Evolutionary conservation across 495 filamentous ascomycete species (phyloP).

Genomic region (Staphylotrichum longicolle): DNA sequence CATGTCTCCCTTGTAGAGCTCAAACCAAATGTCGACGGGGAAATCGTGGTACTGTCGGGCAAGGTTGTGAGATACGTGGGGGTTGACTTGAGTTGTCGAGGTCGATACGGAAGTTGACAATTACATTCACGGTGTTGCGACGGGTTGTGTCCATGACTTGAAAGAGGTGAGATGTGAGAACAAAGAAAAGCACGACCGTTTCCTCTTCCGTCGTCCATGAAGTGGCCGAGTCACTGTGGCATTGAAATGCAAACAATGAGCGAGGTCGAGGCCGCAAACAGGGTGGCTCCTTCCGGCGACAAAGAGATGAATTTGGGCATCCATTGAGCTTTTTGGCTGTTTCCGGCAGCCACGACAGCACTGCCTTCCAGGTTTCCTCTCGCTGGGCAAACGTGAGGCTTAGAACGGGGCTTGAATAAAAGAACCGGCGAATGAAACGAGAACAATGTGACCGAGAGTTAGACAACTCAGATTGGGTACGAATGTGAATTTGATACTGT

Average conservation of each 20-base stretch:
- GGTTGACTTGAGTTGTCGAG: no score
- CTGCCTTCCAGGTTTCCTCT: background rate
- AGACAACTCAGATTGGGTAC: no score
- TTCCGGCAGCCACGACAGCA: conserved; percentile 16
- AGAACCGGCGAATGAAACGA: background rate
- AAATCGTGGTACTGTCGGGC: background rate
- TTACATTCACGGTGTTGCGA: no score
- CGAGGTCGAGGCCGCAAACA: conserved; percentile 6
- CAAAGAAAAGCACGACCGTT: background rate
- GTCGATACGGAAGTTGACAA: no score
- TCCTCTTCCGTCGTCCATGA: conserved; percentile 7
- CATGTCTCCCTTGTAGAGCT: background rate
- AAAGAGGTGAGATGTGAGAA: no score
- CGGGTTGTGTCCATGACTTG: no score
- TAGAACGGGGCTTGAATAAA: background rate
- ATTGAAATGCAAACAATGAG: conserved; percentile 7
- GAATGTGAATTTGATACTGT: no score
- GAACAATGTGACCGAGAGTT: no score
- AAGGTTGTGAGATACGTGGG: no score
- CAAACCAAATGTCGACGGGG: background rate
- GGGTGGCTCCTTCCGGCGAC: conserved; percentile 4
- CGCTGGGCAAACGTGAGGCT: background rate
- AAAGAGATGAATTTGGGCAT: conserved; percentile 2
- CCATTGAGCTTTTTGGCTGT: background rate
- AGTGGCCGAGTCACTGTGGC: background rate